These are phyloP conservation scores for Noccaea bulbosa DNA, from an alignment of 345 rosid species.

Conservation along the genomic window DNA sequence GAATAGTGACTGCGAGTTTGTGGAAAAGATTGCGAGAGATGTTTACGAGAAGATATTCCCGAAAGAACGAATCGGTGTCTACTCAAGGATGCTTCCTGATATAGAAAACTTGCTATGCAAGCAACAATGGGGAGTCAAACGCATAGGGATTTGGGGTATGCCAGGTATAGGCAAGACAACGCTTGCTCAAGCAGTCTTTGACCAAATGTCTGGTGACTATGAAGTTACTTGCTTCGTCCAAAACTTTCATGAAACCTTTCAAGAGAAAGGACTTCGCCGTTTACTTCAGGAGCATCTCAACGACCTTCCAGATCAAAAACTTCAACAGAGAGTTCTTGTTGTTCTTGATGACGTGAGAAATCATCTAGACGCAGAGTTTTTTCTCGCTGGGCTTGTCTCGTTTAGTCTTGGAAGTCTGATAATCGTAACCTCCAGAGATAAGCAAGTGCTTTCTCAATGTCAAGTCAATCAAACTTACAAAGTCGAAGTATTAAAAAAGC, in stretches of 20 bases:
- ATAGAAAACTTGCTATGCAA: conserved; percentile 19
- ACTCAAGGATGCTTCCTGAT: not conserved
- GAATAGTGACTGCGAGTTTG: conserved; percentile 8
- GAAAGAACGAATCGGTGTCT: conserved; percentile 6
- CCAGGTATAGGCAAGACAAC: conserved; percentile 31
- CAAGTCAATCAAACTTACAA: conserved; percentile 10
- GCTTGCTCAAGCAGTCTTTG: conserved; percentile 29
- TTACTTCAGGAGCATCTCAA: conserved; percentile 8
- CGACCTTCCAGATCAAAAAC: not conserved
- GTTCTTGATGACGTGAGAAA: conserved; percentile 22
- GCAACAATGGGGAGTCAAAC: conserved; percentile 22
- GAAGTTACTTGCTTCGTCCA: conserved; percentile 15
- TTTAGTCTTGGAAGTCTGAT: conserved; percentile 21
- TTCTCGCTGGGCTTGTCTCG: conserved; percentile 1
- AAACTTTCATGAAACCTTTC: conserved; percentile 18
- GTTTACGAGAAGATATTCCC: conserved; percentile 20
- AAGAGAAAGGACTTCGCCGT: not conserved
- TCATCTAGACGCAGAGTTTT: not conserved
- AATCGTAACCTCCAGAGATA: conserved; percentile 23
- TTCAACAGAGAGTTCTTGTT: not conserved
- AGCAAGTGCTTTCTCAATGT: conserved; percentile 5
- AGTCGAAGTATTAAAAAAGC: conserved; percentile 1
- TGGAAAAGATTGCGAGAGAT: conserved; percentile 19
- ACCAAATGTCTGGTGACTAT: not conserved
- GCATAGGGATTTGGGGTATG: conserved; percentile 32